Evolutionary conservation across 2,329 filamentous ascomycete genomes (phyloP).

Genomic region (Aspergillus novoparasiticus): DNA sequence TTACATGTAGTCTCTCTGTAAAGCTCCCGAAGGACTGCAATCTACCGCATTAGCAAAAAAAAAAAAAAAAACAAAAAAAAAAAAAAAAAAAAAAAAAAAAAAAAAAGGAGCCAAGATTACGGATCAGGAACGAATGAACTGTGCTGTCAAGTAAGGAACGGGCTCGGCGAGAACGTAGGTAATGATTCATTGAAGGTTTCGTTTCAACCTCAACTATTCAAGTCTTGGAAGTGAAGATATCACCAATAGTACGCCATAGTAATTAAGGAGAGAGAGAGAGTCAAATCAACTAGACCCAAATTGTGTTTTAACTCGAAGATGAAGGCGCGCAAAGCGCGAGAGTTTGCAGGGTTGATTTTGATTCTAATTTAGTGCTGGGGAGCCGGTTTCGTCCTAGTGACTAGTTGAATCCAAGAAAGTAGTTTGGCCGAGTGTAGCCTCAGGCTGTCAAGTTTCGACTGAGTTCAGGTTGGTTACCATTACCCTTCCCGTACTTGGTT

Average conservation of each 20-base stretch:
- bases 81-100: too few relatives aligned
- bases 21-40: not conserved
- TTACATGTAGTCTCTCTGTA: not conserved
- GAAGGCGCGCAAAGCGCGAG: slow-evolving; percentile 11
- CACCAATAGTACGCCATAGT: not conserved
- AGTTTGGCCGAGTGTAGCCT: slow-evolving; percentile 1
- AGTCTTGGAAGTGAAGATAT: not conserved
- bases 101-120: not conserved
- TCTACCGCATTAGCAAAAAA: not conserved
- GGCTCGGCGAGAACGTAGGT: not conserved
- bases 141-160: slow-evolving; percentile 3
- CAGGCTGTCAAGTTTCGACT: not conserved
- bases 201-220: not conserved
- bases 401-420: not conserved
- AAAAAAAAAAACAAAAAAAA: not conserved
- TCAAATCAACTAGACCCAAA: not conserved
- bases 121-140: slow-evolving; percentile 6
- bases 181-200: not conserved
- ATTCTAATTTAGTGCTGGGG: not conserved
- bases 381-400: slow-evolving; percentile 7
- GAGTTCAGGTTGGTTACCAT: not conserved
- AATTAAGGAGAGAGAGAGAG: not conserved
- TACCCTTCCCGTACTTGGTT: slow-evolving; percentile 1
- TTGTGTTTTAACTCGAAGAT: not conserved
- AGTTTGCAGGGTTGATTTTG: not conserved